A percentile compares a stretch with the other conserved stretches of the same genome.
Conservation (phyloP, 2,329 filamentous ascomycete genomes). For the Dactylonectria macrodidyma region DNA sequence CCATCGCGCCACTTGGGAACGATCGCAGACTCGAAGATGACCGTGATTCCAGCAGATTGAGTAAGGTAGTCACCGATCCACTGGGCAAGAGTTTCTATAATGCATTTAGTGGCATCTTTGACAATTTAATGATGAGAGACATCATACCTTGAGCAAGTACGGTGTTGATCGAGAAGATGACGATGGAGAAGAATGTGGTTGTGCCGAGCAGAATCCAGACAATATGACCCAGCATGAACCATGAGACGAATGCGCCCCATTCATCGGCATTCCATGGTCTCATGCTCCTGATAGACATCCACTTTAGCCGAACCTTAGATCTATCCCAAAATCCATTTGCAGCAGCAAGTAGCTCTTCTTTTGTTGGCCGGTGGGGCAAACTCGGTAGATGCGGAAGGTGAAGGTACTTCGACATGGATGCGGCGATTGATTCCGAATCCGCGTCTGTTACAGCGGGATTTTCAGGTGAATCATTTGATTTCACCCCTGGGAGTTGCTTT, state of each 20-base stretch:
- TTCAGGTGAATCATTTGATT: constrained; percentile 24
- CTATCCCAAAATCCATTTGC: constrained; percentile 95
- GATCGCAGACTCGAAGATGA: constrained; percentile 97
- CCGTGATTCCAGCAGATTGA: constrained; percentile 90
- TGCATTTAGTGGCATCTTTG: constrained; percentile 2
- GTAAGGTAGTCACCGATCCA: constrained; percentile 98
- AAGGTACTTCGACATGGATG: constrained; percentile 72
- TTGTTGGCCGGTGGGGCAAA: constrained; percentile 89
- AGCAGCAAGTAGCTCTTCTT: constrained; percentile 92
- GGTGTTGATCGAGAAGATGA: constrained; percentile 94
- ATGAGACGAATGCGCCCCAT: constrained; percentile 93
- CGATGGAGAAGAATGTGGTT: constrained; percentile 94
- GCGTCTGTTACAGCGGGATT: constrained; percentile 29
- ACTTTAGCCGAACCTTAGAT: constrained; percentile 93
- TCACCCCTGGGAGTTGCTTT: constrained; percentile 32
- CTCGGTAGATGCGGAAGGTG: constrained; percentile 72
- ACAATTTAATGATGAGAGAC: background rate
- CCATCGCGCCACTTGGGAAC: constrained; percentile 96
- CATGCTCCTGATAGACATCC: constrained; percentile 95
- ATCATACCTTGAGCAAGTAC: constrained; percentile 91
- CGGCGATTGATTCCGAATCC: constrained; percentile 60
- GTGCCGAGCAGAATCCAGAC: constrained; percentile 97
- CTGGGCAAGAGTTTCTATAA: constrained; percentile 86
- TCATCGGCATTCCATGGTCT: constrained; percentile 97
- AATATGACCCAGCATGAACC: constrained; percentile 93